phyloP scores from a whole-genome alignment of 2,329 filamentous ascomycete genomes.

The Aspergillus puulaauensis region DNA sequence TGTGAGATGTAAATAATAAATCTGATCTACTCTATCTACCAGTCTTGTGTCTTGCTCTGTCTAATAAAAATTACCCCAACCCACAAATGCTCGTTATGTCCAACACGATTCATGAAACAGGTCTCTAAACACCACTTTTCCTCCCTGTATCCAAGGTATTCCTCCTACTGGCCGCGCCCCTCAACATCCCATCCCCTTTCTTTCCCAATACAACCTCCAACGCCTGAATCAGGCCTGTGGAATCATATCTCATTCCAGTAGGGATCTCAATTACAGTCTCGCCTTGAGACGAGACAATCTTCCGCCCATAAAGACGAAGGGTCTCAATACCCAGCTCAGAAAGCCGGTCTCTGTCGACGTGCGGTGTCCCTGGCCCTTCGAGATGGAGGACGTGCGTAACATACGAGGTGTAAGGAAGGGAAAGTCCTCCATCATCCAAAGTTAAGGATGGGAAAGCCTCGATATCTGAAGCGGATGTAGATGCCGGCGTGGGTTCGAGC shows the following conservation, averaged over 20 bases:
- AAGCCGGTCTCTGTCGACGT: slow-evolving; percentile 66
- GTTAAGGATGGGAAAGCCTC: neutral
- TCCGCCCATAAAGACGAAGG: slow-evolving; percentile 73
- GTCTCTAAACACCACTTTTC: slow-evolving; percentile 17
- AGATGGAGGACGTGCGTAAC: slow-evolving; percentile 84
- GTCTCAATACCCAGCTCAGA: slow-evolving; percentile 70
- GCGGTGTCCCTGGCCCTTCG: slow-evolving; percentile 68
- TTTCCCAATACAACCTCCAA: slow-evolving; percentile 74
- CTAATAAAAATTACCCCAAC: neutral
- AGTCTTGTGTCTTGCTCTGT: neutral
- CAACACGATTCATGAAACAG: neutral
- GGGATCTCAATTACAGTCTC: slow-evolving; percentile 46
- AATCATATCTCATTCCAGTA: slow-evolving; percentile 68
- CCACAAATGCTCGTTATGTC: neutral
- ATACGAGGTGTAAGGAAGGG: slow-evolving; percentile 62
- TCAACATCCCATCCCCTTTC: slow-evolving; percentile 52
- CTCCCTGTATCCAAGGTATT: slow-evolving; percentile 54
- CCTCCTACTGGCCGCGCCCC: slow-evolving; percentile 50
- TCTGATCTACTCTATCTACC: neutral
- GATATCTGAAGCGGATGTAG: neutral
- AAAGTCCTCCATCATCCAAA: neutral
- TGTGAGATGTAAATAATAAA: neutral
- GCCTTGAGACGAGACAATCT: slow-evolving; percentile 38
- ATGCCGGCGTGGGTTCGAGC: slow-evolving; percentile 20
- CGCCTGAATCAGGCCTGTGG: slow-evolving; percentile 69